Evolutionary conservation across 768 basidiomycete genomes (phyloP), one percentile per base, ranked within the genome.

Genomic region (Suillus brevipes): DNA sequence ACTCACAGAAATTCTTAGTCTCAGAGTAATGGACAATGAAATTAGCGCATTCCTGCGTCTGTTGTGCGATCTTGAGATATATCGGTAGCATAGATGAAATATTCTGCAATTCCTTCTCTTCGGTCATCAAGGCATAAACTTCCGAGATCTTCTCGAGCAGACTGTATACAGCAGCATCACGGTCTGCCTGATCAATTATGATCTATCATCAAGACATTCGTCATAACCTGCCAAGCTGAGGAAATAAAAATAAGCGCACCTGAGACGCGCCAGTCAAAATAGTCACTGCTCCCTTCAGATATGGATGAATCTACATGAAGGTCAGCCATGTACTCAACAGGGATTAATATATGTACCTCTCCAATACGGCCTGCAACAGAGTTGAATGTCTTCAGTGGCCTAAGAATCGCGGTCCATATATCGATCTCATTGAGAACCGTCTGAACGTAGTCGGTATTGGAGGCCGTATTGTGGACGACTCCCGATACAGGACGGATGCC

Each of bases 1-100:
- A 56, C 65, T 38, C 42, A 67, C 66, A 59, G 40, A 67, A 66
- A 34, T 5, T 59, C 57, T 66, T 67, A 20, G 25, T 61, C 13
- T 62, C 66, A 8, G 66, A 49, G 45, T 67, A 67, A 20, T 34
- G 49, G 34, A 18, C 34, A 12, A 67, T 56, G 59, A 67, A 67
- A 25, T 66, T 25, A 28, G 58, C 58, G 45, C 66, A 67, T 25
- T 66, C 66, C 2, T 38, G 36, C 28, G 65, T 61, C 42, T 62
- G 47, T 23, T 66, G 57, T 13, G 60, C 65, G 23, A 61, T 60
- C 23, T 50, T 49, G 2, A 34, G n/a, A 18, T 61, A 34, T n/a
- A 61, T 61, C 4, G 53, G 38, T 20, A 28, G 25, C 45, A 53
- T 23, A 9, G 57, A 67, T 45, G 6, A 16, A 20, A 66, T 40